Conservation (phyloP, 306 rosid species). For the Prunus armeniaca region DNA sequence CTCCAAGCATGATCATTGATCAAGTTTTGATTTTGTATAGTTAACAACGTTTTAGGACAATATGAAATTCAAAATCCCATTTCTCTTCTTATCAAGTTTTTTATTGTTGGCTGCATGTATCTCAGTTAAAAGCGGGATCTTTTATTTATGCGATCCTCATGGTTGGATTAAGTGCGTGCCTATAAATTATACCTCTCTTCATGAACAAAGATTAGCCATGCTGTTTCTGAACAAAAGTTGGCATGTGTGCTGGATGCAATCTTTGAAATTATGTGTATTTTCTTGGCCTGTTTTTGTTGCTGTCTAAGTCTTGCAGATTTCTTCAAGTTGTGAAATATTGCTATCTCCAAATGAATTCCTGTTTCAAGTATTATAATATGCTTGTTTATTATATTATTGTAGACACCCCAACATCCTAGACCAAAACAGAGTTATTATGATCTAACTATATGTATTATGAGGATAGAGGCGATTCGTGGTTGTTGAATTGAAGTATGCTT, state of each 20-base stretch:
- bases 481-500: not conserved
- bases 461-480: not conserved
- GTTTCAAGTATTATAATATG: not conserved
- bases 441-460: not conserved
- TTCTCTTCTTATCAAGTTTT: not conserved
- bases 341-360: not conserved
- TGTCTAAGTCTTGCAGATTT: not conserved
- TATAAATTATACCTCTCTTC: not conserved
- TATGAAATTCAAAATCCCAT: not conserved
- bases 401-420: not conserved
- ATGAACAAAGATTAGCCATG: not conserved
- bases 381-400: not conserved
- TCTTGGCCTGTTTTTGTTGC: not conserved
- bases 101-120: conserved; percentile 4
- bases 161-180: too few species aligned
- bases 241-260: not conserved
- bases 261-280: not conserved
- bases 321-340: not conserved
- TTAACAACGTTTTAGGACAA: not conserved
- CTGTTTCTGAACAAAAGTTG: not conserved
- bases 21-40: not conserved
- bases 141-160: not conserved
- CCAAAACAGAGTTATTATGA: not conserved
- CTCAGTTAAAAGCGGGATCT: not conserved
- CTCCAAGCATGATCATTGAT: not conserved